Percentiles rank a stretch among this genome's conserved stretches.
These are phyloP conservation scores for Hyaloscypha bicolor DNA, from an alignment of 495 filamentous ascomycete genomes.

Conservation along the genomic window DNA sequence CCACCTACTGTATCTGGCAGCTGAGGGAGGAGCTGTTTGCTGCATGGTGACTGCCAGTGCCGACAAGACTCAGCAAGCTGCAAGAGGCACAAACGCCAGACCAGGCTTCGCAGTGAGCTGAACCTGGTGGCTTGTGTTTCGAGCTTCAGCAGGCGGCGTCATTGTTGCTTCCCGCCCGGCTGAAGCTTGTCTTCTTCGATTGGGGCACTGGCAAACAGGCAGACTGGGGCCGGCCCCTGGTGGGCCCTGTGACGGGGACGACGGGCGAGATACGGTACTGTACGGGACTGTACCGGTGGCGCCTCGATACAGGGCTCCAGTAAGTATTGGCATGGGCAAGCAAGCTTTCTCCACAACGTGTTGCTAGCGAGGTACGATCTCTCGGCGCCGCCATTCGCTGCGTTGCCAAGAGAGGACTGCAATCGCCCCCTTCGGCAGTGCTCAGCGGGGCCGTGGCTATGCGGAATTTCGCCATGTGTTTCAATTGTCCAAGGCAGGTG, in stretches of 20 bases:
- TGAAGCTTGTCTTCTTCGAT: slow-evolving; percentile 13
- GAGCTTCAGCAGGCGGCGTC: slow-evolving; percentile 18
- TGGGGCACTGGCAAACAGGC: slow-evolving; percentile 1
- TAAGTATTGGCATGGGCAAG: background rate
- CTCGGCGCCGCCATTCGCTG: background rate
- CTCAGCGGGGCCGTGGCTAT: slow-evolving; percentile 2
- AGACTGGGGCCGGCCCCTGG: background rate
- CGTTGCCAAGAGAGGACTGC: background rate
- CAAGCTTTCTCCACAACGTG: background rate
- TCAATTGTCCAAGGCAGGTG: background rate
- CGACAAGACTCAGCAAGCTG: no score
- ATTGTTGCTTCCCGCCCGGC: slow-evolving; percentile 8
- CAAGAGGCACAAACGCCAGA: background rate
- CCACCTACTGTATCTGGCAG: no score
- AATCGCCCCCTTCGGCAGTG: slow-evolving; percentile 2
- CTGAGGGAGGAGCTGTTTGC: slow-evolving; percentile 5
- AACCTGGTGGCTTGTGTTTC: slow-evolving; percentile 16
- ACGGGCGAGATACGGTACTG: background rate
- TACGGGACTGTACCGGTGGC: background rate
- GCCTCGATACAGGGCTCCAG: background rate
- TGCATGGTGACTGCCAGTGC: slow-evolving; percentile 6
- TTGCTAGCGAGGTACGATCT: background rate
- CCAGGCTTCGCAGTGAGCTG: slow-evolving; percentile 2
- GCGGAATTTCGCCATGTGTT: slow-evolving; percentile 6
- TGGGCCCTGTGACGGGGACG: background rate